Evolutionary conservation across 208 protist genomes (phyloP), one percentile per base, ranked within the genome.

Genomic region (Trypanosoma lewisi): DNA sequence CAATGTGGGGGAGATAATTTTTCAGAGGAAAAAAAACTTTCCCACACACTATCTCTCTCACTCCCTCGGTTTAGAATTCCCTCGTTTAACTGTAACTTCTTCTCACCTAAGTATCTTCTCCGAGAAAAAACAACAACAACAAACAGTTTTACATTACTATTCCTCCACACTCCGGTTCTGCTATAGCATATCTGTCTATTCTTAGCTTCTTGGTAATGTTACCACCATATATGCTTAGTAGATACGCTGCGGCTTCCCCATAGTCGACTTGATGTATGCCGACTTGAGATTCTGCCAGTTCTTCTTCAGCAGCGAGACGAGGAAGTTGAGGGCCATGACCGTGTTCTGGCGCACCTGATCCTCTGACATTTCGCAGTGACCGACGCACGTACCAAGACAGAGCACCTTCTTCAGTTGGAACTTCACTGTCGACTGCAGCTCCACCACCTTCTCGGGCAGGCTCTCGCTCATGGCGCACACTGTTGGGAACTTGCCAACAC

Each of bases 301-400:
- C 97, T 99, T 99, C 97, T 99, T 99, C 51, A 99, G 93, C 34
- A 99, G 93, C 28, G 98, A 99, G 48, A 99, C 96, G 31, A 99
- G 87, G 89, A 99, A 99, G 95, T 99, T 99, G 71, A 99, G 78
- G 50, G 98, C 80, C 73, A 98, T 87, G 56, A 87, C 87, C 59
- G 99, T 80, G 94, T 99, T 99, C 77, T 85, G 77, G 54, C 87
- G 80, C 53, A 99, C 42, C 78, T 99, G 89, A 51, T 98, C 93
- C 73, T 92, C 81, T 49, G 48, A 89, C 93, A 99, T 97, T 52
- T 95, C 90, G 44, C 98, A 79, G 86, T 99, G 85, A 70, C 98
- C 99, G 70, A 99, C 88, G 70, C 98, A 97, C 57, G 97, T 96
- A 53, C 90, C 97, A 31, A 99, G 76, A 89, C 96, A 98, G 33